Evolutionary conservation across 164 flowering plant species (phyloP).

Genomic region (Houttuynia cordata): DNA sequence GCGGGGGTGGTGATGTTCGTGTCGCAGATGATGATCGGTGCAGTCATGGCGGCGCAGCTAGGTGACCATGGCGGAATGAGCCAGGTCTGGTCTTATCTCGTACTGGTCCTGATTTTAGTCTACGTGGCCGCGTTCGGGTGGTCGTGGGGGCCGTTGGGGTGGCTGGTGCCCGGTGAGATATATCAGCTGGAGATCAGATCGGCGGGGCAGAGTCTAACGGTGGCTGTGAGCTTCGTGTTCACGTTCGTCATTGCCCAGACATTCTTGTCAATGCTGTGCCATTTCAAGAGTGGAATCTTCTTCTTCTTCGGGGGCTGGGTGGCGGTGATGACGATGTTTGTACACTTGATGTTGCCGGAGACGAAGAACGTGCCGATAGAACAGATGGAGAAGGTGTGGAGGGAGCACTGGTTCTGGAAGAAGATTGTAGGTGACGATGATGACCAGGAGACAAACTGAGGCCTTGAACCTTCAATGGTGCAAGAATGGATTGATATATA

Average conservation of each 20-base stretch:
- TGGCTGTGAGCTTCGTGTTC: constrained; percentile 16
- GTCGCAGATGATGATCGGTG: constrained; percentile 14
- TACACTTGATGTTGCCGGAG: constrained; percentile 18
- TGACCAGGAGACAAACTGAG: too few relatives aligned
- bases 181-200: constrained; percentile 21
- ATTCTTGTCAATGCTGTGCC: constrained; percentile 20
- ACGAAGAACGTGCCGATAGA: constrained; percentile 19
- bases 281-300: constrained; percentile 19
- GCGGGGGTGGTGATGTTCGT: constrained; percentile 21
- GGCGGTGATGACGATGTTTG: constrained; percentile 18
- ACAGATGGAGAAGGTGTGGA: constrained; percentile 17
- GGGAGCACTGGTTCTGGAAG: constrained; percentile 19
- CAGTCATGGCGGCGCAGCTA: constrained; percentile 13
- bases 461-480: too few relatives aligned
- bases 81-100: constrained; percentile 9
- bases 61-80: constrained; percentile 15
- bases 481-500: too few relatives aligned
- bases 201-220: constrained; percentile 16
- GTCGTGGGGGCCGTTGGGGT: constrained; percentile 25
- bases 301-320: constrained; percentile 30
- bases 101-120: constrained; percentile 12
- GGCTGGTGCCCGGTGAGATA: constrained; percentile 24
- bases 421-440: constrained; percentile 3
- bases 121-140: constrained; percentile 18
- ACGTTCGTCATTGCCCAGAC: constrained; percentile 21